Evolutionary conservation across 768 basidiomycete species (phyloP), one percentile per base, ranked within the genome.

Genomic region (Boletus rubropictus): DNA sequence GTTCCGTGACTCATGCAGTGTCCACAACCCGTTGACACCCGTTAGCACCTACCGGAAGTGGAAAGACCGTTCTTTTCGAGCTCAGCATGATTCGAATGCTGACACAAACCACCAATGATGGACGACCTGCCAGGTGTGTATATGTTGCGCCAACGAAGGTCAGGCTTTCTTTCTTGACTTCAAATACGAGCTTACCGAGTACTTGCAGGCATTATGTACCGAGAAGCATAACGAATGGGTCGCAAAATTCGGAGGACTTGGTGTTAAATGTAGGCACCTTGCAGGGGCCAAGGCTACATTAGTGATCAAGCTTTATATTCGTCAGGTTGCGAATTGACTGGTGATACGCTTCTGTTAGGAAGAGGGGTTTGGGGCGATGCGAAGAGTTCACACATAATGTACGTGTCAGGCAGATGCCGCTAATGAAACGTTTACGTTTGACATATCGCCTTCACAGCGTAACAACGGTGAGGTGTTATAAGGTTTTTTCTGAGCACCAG

Each of bases 111-210:
- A 57, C 66, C 41, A 62, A 63, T 24, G 60, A 53, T 10, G 51
- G 49, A 14, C 62, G 69, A 22, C 51, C 63, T n/a, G 56, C 65
- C 3, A 90, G 89, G 69, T 86, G 85, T 52, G 80, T 99, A 14
- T 99, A 99, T 60, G 82, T 99, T 56, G 89, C 93, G 1, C 94
- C 93, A 0, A 94, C 91, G 2, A 95, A 94, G 75, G 91, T 86
- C 36, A 33, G 34, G 11, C 1, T 24, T 40, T 35, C 18, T 15
- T 31, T 52, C 34, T 37, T 2, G 21, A 46, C 28, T 34, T 33
- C 10, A 21, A 39, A 6, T 7, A 3, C 18, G 21, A 29, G 6
- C 22, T 42, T 46, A 54, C 25, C 11, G 15, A 42, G 18, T 15
- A 4, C 15, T 31, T 43, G 9, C 35, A 96, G 89, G 90, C 93